Evolutionary conservation across 73 alveolate genomes (phyloP).

Genomic region (Tetrahymena elliotti): DNA sequence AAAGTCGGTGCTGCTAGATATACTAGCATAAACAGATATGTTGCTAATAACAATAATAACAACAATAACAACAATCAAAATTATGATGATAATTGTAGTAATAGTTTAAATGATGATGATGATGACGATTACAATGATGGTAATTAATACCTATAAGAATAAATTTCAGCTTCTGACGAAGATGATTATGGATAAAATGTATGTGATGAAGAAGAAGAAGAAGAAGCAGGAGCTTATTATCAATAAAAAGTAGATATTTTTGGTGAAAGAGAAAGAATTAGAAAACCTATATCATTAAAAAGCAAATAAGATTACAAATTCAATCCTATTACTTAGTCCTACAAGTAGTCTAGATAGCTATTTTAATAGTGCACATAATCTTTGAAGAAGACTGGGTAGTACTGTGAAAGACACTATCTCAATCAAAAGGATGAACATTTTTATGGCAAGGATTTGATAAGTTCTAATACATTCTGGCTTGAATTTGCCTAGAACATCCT

Average conservation of each 20-base stretch:
- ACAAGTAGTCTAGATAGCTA: constrained; percentile 6
- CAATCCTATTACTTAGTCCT: neutral
- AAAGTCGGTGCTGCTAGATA: no score
- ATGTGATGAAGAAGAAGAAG: neutral
- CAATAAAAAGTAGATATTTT: neutral
- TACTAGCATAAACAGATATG: neutral
- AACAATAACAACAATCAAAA: neutral
- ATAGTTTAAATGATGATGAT: neutral
- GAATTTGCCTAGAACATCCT: constrained; percentile 69
- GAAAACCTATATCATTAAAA: neutral
- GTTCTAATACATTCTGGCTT: constrained; percentile 49
- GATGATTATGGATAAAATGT: neutral
- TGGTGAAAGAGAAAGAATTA: neutral
- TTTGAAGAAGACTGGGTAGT: constrained; percentile 70
- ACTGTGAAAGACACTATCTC: constrained; percentile 78
- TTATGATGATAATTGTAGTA: neutral
- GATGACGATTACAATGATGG: neutral
- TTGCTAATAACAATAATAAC: neutral
- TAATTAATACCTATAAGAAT: neutral
- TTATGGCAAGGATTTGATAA: neutral
- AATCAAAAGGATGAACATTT: constrained; percentile 1
- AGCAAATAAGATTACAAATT: neutral
- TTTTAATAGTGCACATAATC: constrained; percentile 41
- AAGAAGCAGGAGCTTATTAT: neutral
- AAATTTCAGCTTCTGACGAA: neutral